Percentiles rank a stretch among this genome's conserved stretches.
Evolutionary conservation across 2,329 filamentous ascomycete genomes (phyloP).

Genomic region (Neopestalotiopsis rosae): DNA sequence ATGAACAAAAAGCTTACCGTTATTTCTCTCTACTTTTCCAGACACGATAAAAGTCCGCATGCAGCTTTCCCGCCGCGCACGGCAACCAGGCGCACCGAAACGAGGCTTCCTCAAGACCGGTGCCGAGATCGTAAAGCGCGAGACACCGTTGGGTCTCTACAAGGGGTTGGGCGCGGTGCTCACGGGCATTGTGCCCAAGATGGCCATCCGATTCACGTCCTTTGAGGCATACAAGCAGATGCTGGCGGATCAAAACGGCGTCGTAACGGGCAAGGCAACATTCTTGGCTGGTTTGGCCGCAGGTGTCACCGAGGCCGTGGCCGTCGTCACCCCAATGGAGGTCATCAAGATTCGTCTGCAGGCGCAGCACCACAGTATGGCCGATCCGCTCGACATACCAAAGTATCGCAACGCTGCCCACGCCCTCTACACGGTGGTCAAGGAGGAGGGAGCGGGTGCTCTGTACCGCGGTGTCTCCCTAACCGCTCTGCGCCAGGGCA

Average conservation of each 20-base stretch:
- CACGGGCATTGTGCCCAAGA: conserved; percentile 97
- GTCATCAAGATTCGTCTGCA: conserved; percentile 98
- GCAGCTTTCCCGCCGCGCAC: conserved; percentile 90
- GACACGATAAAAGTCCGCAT: conserved; percentile 99
- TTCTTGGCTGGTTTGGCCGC: conserved; percentile 80
- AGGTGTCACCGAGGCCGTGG: conserved; percentile 94
- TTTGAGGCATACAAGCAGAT: conserved; percentile 95
- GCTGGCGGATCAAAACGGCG: conserved; percentile 72
- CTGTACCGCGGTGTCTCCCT: conserved; percentile 93
- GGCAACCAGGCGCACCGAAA: conserved; percentile 81
- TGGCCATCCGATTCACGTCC: conserved; percentile 98
- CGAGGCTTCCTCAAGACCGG: conserved; percentile 90
- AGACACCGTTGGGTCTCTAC: conserved; percentile 93
- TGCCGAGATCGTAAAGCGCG: conserved; percentile 81
- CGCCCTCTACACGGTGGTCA: conserved; percentile 83
- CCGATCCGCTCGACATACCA: conserved; percentile 92
- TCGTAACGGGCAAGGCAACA: conserved; percentile 73
- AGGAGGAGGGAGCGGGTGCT: conserved; percentile 86
- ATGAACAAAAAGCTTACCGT: not conserved
- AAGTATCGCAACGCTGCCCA: conserved; percentile 96
- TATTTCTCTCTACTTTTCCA: conserved; percentile 34
- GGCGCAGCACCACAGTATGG: conserved; percentile 97
- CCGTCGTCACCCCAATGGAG: conserved; percentile 98
- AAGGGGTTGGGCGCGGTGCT: conserved; percentile 97
- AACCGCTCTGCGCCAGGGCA: conserved; percentile 91